Conservation (phyloP, 345 rosid species). For the Gossypium raimondii region DNA sequence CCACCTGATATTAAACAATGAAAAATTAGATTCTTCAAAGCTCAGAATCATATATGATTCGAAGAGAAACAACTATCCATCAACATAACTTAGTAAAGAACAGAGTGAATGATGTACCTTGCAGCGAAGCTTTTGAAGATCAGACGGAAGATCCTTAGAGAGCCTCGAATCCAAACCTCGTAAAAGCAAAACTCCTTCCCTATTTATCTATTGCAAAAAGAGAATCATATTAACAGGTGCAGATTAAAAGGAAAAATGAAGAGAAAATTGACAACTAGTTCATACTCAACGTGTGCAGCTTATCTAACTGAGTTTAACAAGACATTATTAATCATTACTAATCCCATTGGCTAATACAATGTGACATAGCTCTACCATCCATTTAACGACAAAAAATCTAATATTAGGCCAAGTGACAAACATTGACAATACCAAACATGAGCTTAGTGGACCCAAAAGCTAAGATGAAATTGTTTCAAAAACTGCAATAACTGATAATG, state of each 20-base stretch:
- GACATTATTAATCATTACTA: background rate
- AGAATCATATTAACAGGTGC: slow-evolving; percentile 3
- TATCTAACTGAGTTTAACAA: background rate
- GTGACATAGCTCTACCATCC: background rate
- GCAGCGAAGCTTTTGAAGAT: slow-evolving; percentile 94
- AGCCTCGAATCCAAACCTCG: slow-evolving; percentile 92
- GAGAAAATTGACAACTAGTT: background rate
- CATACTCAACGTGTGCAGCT: background rate
- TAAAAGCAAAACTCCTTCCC: slow-evolving; percentile 83
- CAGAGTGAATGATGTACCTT: slow-evolving; percentile 42
- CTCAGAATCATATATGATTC: background rate
- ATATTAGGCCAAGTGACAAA: background rate
- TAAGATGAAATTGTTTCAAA: background rate
- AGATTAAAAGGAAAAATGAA: background rate
- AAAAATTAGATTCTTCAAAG: background rate
- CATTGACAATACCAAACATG: background rate
- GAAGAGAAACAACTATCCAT: background rate
- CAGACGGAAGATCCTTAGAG: slow-evolving; percentile 85
- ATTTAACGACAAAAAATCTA: background rate
- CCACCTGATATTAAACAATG: slow-evolving; percentile 47
- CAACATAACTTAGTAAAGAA: background rate
- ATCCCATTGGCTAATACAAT: background rate
- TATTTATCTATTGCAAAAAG: slow-evolving; percentile 54
- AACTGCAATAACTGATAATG: background rate
- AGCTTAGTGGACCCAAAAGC: background rate